A percentile compares a stretch with the other conserved stretches of the same genome.
Conservation (phyloP, 2,329 filamentous ascomycete species). For the Pseudopyricularia javanii region DNA sequence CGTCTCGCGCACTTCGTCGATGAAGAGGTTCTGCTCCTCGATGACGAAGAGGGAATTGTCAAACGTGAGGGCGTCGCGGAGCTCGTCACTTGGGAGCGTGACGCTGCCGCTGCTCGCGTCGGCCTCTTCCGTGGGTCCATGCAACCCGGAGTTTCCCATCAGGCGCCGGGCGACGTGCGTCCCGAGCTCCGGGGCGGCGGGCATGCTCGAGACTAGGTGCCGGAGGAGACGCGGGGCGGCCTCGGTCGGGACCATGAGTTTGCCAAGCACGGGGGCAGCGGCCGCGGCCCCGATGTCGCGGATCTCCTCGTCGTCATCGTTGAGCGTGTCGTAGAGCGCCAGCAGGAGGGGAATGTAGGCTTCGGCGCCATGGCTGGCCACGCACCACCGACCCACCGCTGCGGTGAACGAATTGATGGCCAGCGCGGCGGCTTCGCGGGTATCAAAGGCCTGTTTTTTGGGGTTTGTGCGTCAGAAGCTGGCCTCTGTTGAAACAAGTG, state of each 20-base stretch:
- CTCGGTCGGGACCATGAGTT: constrained; percentile 30
- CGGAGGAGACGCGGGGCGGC: constrained; percentile 30
- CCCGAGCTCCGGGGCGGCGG: constrained; percentile 20
- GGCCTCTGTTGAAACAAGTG: background rate
- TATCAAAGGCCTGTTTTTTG: constrained; percentile 46
- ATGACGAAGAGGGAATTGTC: constrained; percentile 67
- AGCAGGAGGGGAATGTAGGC: constrained; percentile 45
- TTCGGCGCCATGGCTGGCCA: constrained; percentile 11
- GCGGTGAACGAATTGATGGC: constrained; percentile 40
- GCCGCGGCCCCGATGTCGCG: constrained; percentile 49
- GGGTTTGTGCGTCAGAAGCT: no score
- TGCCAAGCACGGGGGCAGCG: constrained; percentile 30
- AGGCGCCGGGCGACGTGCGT: constrained; percentile 29
- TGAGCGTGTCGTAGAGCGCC: constrained; percentile 62
- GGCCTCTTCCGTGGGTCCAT: background rate
- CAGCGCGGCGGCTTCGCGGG: constrained; percentile 44
- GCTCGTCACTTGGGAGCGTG: constrained; percentile 21
- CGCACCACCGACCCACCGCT: constrained; percentile 9
- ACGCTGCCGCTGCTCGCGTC: no score
- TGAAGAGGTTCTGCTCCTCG: constrained; percentile 90
- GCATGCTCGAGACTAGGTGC: constrained; percentile 27
- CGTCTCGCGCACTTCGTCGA: constrained; percentile 69
- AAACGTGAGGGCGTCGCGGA: constrained; percentile 33
- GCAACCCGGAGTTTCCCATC: constrained; percentile 13
- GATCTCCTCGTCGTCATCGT: constrained; percentile 88